Percentiles rank a stretch among this genome's conserved stretches.
Conservation (phyloP, 768 basidiomycete genomes). For the Auricularia cornea region DNA sequence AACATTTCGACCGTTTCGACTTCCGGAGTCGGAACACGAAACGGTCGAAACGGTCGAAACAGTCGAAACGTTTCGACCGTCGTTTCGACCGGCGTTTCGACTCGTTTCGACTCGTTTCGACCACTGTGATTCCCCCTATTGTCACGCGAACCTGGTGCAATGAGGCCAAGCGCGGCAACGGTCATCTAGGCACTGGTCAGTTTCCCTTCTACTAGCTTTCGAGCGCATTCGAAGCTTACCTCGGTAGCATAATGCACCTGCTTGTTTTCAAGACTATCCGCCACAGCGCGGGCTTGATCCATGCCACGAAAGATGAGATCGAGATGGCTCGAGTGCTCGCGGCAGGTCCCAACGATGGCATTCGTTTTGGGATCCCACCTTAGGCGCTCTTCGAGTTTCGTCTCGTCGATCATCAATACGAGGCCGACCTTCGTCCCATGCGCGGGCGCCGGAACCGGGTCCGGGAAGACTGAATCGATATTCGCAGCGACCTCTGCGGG, state of each 20-base stretch:
- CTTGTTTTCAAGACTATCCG: conserved; percentile 5
- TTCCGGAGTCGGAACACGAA: no score
- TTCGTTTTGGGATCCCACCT: conserved; percentile 17
- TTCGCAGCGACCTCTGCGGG: background rate
- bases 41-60: no score
- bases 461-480: background rate
- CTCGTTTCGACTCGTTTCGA: no score
- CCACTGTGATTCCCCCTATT: no score
- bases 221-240: conserved; percentile 1
- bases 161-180: conserved; percentile 17
- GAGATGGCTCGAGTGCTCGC: conserved; percentile 12
- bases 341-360: conserved; percentile 15
- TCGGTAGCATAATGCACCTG: conserved; percentile 6
- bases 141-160: conserved; percentile 11
- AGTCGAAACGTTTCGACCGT: no score
- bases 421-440: background rate
- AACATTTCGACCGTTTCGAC: no score
- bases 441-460: background rate
- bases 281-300: conserved; percentile 4
- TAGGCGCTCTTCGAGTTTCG: conserved; percentile 12
- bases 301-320: conserved; percentile 11
- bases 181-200: no score
- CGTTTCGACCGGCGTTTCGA: no score
- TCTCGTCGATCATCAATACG: conserved; percentile 18
- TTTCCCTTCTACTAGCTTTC: no score